Evolutionary conservation across 495 filamentous ascomycete species (phyloP).

Genomic region (Tuber brumale): DNA sequence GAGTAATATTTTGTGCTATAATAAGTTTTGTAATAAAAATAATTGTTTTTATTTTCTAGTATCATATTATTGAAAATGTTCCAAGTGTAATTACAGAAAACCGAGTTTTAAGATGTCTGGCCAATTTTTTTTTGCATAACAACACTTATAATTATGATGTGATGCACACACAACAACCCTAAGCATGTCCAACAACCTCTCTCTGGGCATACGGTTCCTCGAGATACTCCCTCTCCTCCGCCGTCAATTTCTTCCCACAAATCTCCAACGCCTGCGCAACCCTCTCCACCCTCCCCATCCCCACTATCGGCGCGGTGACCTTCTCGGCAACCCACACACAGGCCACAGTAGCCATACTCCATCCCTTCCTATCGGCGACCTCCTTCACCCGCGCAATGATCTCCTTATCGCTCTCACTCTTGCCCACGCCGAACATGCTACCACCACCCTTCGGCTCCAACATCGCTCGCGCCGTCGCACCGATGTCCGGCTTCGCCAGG

Average conservation of each 20-base stretch:
- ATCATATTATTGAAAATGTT: too few species aligned
- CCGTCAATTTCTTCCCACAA: conserved; percentile 50
- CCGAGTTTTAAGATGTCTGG: too few species aligned
- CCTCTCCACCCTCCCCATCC: conserved; percentile 54
- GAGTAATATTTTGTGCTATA: too few species aligned
- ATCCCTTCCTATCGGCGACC: conserved; percentile 61
- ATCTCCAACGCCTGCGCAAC: conserved; percentile 58
- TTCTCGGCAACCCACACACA: conserved; percentile 61
- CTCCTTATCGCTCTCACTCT: conserved; percentile 48
- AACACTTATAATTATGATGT: too few species aligned
- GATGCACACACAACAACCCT: neutral
- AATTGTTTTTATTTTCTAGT: too few species aligned
- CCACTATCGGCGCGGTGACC: conserved; percentile 56
- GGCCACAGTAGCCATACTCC: conserved; percentile 59
- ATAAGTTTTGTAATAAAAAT: too few species aligned
- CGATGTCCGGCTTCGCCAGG: conserved; percentile 49
- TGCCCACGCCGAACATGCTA: conserved; percentile 6
- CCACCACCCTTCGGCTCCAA: neutral
- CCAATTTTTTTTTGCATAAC: too few species aligned
- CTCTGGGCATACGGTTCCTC: conserved; percentile 63
- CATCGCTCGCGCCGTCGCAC: conserved; percentile 1
- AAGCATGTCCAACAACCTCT: conserved; percentile 22
- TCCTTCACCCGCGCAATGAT: conserved; percentile 63
- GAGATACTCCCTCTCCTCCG: conserved; percentile 59
- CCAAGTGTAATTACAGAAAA: too few species aligned